Evolutionary conservation across 2,329 filamentous ascomycete genomes (phyloP).

Genomic region (Alternaria infectoria): DNA sequence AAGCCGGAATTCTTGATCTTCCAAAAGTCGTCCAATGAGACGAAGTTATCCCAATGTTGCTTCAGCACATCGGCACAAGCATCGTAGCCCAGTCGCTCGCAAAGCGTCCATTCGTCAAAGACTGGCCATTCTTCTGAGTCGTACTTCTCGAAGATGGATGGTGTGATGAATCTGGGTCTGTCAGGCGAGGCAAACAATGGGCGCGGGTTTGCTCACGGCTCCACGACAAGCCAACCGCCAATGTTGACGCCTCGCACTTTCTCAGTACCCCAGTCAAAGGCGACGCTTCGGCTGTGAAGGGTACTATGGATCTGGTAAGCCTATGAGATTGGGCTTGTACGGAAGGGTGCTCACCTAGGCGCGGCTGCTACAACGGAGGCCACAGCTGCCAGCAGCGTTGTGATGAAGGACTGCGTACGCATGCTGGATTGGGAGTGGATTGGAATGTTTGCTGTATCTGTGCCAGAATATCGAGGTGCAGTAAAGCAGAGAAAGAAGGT

Average conservation of each 20-base stretch:
- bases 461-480: neutral
- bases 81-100: constrained; percentile 55
- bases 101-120: constrained; percentile 59
- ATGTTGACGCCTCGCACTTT: constrained; percentile 49
- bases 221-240: constrained; percentile 45
- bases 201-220: constrained; percentile 25
- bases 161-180: constrained; percentile 58
- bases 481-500: neutral
- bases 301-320: constrained; percentile 1
- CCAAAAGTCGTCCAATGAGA: constrained; percentile 58
- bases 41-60: constrained; percentile 60
- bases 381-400: constrained; percentile 14
- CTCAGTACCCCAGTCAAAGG: constrained; percentile 51
- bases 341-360: constrained; percentile 19
- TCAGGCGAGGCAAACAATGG: constrained; percentile 4
- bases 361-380: constrained; percentile 18
- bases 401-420: constrained; percentile 11
- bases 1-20: constrained; percentile 63
- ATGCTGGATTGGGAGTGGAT: constrained; percentile 7
- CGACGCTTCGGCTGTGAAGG: constrained; percentile 20
- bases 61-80: constrained; percentile 53
- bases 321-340: too few relatives aligned
- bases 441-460: neutral
- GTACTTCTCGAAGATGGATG: constrained; percentile 57
- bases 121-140: constrained; percentile 40